Base-by-base conservation (phyloP, 1,284 basidiomycete genomes). In the Anthracocystis setariae region DNA sequence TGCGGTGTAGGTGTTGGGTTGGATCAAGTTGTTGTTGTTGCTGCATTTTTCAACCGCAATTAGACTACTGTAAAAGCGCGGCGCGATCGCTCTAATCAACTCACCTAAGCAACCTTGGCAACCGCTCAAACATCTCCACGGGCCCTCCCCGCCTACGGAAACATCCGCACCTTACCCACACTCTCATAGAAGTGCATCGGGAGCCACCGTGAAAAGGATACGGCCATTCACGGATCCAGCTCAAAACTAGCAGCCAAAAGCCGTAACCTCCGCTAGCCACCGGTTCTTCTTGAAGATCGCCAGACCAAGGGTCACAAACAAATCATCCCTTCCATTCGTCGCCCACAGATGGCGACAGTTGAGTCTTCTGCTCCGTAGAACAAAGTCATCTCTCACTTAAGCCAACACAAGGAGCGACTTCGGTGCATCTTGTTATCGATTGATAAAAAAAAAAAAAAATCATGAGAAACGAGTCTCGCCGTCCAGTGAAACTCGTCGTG, bases 381-480 rank as follows among this genome's bases (percentile, higher is more conserved):
- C 29, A 27, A 32, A 32, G 18, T 46, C 9, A 3, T 32, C 27
- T 15, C 25, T 32, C 23, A 15, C 20, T 9, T 5, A 15, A 33
- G 45, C 9, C 35, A 13, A 21, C 18, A 15, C 38, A 53, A 51
- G 61, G 54, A 21, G 50, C 23, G 62, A 53, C 62, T 40, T 65
- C 55, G 62, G 62, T 53, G 50, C 55, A 65, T 44, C 29, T 45
- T 20, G 25, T 67, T 67, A 61, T 67, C 64, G 64, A 67, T 66
- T 37, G 29, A 45, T 17, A 27, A 37, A 37, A 49, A 23, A 64
- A n/a, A n/a, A n/a, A n/a, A n/a, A n/a, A n/a, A n/a, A n/a, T n/a
- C n/a, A n/a, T n/a, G n/a, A n/a, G n/a, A n/a, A n/a, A n/a, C n/a
- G n/a, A n/a, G 46, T 59, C 52, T 60, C 63, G 59, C 52, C 63